Base-by-base conservation (phyloP, 495 filamentous ascomycete genomes). In the Daldinia childiae region DNA sequence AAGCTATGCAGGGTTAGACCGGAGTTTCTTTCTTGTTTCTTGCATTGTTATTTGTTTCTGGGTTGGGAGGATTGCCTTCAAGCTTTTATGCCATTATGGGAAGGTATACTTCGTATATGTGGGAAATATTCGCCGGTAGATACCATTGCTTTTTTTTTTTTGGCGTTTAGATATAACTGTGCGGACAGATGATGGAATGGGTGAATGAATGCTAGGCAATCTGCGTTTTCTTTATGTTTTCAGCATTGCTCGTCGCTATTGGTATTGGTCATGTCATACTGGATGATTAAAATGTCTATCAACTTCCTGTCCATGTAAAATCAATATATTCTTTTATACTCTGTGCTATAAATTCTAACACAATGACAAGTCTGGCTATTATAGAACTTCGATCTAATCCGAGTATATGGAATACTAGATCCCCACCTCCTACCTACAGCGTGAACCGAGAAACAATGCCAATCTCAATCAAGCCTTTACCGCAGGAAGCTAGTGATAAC, bases 131-230 rank as follows among this genome's bases (percentile, higher is more conserved):
- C 52, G 50, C 34, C 43, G 66, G 58, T 73, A 73, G 71, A 73
- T 73, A 73, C 71, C 71, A 73, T 61, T 73, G 58, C 48, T 62
- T 36, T 14, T 36, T 36, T 36, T 36, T 32, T n/a, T 57, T 8
- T 41, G 70, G 70, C 65, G 70, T 73, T 69, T 66, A 52, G 64
- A 69, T 62, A 57, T 68, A 54, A 36, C 29, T 36, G 51, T 48
- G 6, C 43, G 61, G 39, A 54, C 24, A 54, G 50, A 30, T 48
- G 50, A 29, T 7, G 15, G 61, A 51, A 61, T 26, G 60, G 7
- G 19, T 34, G 26, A 36, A 54, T 54, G 14, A 17, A 54, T 54
- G 50, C 36, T 1, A 36, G 30, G 54, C 30, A 38, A 36, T 30
- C 54, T 14, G 9, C 3, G 29, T 21, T 34, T 32, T 9, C 52